Conservation (phyloP, 805 yeast species). For the baker's yeast (Saccharomyces cerevisiae) region DNA sequence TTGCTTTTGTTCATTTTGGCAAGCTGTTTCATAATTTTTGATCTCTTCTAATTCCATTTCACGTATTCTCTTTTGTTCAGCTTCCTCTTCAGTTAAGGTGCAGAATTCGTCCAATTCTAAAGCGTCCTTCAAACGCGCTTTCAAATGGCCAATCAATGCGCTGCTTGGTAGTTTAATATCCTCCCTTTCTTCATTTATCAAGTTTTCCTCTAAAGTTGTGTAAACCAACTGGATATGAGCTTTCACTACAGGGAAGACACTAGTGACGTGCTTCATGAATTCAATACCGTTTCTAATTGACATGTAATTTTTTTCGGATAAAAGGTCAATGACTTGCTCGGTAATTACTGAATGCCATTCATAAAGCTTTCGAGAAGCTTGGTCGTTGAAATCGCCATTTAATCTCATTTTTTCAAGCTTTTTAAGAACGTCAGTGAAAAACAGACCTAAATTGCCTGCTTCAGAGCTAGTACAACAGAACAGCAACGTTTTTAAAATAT, state of each 20-base stretch:
- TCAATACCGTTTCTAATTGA: conserved; percentile 74
- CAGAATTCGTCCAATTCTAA: conserved; percentile 50
- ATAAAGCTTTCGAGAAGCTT: conserved; percentile 35
- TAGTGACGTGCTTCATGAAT: conserved; percentile 56
- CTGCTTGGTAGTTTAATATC: conserved; percentile 73
- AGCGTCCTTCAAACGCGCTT: conserved; percentile 45
- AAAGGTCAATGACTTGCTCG: conserved; percentile 18
- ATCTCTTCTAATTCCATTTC: conserved; percentile 18
- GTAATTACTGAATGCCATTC: conserved; percentile 49
- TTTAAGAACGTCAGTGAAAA: conserved; percentile 48
- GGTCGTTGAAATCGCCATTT: conserved; percentile 18
- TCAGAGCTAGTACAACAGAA: conserved; percentile 67
- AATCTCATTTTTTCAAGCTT: conserved; percentile 41
- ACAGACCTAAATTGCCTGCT: conserved; percentile 75
- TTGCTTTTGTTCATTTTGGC: conserved; percentile 21
- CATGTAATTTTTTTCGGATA: conserved; percentile 49
- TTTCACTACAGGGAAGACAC: conserved; percentile 58
- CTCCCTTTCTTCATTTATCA: conserved; percentile 54
- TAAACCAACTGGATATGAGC: conserved; percentile 53
- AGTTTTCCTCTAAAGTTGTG: conserved; percentile 39
- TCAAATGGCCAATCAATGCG: conserved; percentile 60
- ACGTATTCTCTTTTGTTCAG: conserved; percentile 2
- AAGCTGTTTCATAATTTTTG: conserved; percentile 9
- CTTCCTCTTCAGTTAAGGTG: conserved; percentile 29
- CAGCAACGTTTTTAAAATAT: conserved; percentile 48